phyloP scores from a whole-genome alignment of 2,329 filamentous ascomycete genomes.

The Alternaria metachromatica region DNA sequence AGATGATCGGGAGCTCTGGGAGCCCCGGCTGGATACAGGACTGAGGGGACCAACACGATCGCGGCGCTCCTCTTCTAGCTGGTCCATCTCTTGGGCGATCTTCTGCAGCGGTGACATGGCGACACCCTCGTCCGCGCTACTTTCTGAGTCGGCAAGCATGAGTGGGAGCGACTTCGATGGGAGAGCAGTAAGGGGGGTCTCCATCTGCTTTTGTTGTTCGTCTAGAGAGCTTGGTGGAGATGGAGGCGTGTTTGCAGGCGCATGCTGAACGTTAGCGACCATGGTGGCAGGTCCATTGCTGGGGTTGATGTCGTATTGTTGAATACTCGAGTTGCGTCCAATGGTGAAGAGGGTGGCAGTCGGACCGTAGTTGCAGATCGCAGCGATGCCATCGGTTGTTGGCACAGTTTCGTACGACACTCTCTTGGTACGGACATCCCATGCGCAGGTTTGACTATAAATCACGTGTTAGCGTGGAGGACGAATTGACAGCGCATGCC shows the following conservation, averaged over 20 bases:
- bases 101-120: constrained; percentile 74
- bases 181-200: constrained; percentile 40
- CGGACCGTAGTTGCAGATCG: constrained; percentile 86
- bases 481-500: constrained; percentile 1
- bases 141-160: constrained; percentile 64
- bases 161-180: constrained; percentile 38
- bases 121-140: constrained; percentile 67
- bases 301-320: constrained; percentile 93
- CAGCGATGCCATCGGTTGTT: constrained; percentile 80
- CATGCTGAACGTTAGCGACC: constrained; percentile 87
- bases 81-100: constrained; percentile 74
- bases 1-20: constrained; percentile 63
- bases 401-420: constrained; percentile 90
- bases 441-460: constrained; percentile 80
- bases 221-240: constrained; percentile 83
- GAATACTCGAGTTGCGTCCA: constrained; percentile 84
- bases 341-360: constrained; percentile 92
- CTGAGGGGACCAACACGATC: constrained; percentile 72
- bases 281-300: constrained; percentile 66
- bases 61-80: constrained; percentile 65
- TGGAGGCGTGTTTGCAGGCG: constrained; percentile 77
- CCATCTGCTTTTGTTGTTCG: constrained; percentile 62
- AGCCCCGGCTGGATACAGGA: constrained; percentile 71
- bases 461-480: constrained; percentile 28
- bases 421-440: constrained; percentile 98